Evolutionary conservation across 2,329 filamentous ascomycete genomes (phyloP).

Genomic region (Achaetomium macrosporum): DNA sequence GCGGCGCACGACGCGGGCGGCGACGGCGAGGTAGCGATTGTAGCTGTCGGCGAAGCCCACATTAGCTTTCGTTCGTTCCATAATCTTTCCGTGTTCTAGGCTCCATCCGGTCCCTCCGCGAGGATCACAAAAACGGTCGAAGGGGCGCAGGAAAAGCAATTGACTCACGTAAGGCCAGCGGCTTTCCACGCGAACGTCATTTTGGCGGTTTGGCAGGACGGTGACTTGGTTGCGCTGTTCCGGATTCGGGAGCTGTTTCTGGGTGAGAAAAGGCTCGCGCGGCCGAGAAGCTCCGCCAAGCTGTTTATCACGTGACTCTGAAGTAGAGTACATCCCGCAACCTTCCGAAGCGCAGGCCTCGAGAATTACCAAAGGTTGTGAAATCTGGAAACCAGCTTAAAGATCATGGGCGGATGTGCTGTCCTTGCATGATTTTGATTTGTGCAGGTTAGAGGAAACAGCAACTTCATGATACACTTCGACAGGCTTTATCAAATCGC

Average conservation of each 20-base stretch:
- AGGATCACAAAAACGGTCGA: neutral
- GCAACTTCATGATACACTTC: neutral
- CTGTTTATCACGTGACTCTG: constrained; percentile 26
- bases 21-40: constrained; percentile 98
- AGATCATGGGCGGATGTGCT: neutral
- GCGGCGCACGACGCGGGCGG: constrained; percentile 88
- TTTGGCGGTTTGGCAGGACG: constrained; percentile 44
- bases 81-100: constrained; percentile 10
- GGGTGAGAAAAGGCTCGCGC: constrained; percentile 26
- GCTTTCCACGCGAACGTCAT: constrained; percentile 99
- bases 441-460: neutral
- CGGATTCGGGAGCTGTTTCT: constrained; percentile 28
- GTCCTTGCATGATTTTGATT: neutral
- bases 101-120: neutral
- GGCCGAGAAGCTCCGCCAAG: constrained; percentile 26
- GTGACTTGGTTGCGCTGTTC: constrained; percentile 24
- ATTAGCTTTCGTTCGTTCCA: constrained; percentile 9
- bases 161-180: constrained; percentile 85
- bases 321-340: neutral
- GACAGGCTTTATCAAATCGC: neutral
- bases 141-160: neutral
- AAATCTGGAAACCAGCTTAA: neutral
- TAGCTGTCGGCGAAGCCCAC: constrained; percentile 56
- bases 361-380: neutral
- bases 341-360: neutral